Base-by-base conservation (phyloP, 345 rosid genomes). In the Bruguiera sexangula region DNA sequence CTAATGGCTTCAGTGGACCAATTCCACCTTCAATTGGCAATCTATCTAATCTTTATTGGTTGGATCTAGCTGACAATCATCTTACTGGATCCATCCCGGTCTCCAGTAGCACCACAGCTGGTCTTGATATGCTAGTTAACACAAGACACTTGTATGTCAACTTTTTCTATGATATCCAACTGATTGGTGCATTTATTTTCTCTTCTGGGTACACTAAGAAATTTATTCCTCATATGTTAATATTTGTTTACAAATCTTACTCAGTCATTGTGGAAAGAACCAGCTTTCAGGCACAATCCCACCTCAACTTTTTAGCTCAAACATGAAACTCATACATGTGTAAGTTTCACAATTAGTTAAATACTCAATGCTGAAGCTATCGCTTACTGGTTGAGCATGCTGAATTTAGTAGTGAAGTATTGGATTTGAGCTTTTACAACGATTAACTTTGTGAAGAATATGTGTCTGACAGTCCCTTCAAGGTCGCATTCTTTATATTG, bases 51-150 rank as follows among this genome's bases (percentile, higher is more conserved):
- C 96, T 96, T 21, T 83, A 85, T 75, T 96, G 90, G 98, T 76
- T 96, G 46, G 99, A 96, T 77, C 81, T 96, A 36, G 86, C 94
- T 48, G 92, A 87, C 72, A 96, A 96, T 79, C 79, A 71, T 70
- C 84, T 96, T 6, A 81, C 68, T 3, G 99, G 98, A 64, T 2
- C 63, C 2, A 82, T 96, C 62, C 99, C 99, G 21, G 90, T 96
- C 22, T 96, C 99, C 0, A 48, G 62, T 68, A 98, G 82, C 66
- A 80, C 76, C 13, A 65, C 80, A 29, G 91, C 88, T 75, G 99
- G 99, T 39, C 96, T 96, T 46, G 91, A 96, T 76, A 72, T 77
- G 87, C 87, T 96, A 69, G 55, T 77, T 71, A 29, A 78, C 7
- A 73, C 98, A 22, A 79, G 84, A 73, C 99, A 96, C 80, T 96